Base-by-base conservation (phyloP, 2,329 filamentous ascomycete genomes). In the Alternaria hordeiaustralica region DNA sequence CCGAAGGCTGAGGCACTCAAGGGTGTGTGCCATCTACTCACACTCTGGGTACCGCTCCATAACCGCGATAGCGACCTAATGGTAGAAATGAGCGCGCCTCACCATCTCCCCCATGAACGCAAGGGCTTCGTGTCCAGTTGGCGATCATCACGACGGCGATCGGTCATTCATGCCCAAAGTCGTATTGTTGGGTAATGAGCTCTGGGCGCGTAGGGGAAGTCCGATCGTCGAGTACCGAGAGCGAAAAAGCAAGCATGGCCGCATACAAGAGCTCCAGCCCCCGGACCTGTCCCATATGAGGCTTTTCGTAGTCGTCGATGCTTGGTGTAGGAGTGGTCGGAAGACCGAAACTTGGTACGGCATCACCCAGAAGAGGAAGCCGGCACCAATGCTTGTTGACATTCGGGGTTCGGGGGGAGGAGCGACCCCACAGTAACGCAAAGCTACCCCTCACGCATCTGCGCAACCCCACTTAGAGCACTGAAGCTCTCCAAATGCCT, bases 381-480 rank as follows among this genome's bases (percentile, higher is more conserved):
- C 54, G 59, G 26, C 20, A 47, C 8, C 53, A 57, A 33, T 51
- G 13, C 18, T 56, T 50, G 28, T 30, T 51, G 54, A 36, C 45
- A 51, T 44, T 51, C 33, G 58, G 54, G 20, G 54, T 33, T 45
- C 54, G 59, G 59, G 59, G 45, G 36, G n/a, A 33, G 55, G 33
- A 21, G 41, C 54, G 55, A 58, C 53, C 58, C 58, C 58, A 61
- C 58, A 30, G 55, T 12, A 41, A 57, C 15, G 23, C 44, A 28
- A 20, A 61, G 26, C 55, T 61, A 61, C 59, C 59, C 59, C 59
- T 61, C 59, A 61, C 59, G 46, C 54, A 33, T 51, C 10, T 36
- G 30, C 28, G 36, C 21, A 30, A 58, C 59, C 59, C 59, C 59
- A 58, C 59, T 57, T 50, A 21, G 53, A 46, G 44, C 44, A 50